phyloP scores from a whole-genome alignment of 129 eudicot species.

The Pseudognaphalium luteoalbum region DNA sequence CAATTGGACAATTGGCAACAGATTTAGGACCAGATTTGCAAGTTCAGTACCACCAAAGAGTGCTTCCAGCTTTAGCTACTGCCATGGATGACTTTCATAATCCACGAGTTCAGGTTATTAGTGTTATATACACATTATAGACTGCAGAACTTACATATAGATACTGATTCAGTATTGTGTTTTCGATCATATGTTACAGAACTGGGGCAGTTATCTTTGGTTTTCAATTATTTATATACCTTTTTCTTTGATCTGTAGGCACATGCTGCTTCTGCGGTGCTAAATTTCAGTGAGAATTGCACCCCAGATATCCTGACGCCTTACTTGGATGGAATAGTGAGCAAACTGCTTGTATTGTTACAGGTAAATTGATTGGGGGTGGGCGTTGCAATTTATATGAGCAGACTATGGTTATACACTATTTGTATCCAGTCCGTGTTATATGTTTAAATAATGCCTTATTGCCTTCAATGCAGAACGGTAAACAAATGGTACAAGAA shows the following conservation, averaged over 20 bases:
- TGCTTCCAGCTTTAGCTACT: conserved; percentile 81
- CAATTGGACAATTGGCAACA: conserved; percentile 97
- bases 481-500: conserved; percentile 99
- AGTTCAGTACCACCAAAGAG: conserved; percentile 82
- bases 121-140: neutral
- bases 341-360: conserved; percentile 84
- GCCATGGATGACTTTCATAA: conserved; percentile 96
- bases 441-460: conserved; percentile 14
- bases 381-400: neutral
- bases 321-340: conserved; percentile 88
- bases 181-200: neutral
- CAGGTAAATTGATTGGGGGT: conserved; percentile 52
- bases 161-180: neutral
- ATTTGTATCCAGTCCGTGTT: neutral
- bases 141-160: conserved; percentile 6
- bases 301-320: conserved; percentile 96
- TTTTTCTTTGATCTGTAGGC: conserved; percentile 53
- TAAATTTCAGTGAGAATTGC: conserved; percentile 95
- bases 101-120: conserved; percentile 88
- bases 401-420: neutral
- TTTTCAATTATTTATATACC: neutral
- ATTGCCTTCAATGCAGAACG: conserved; percentile 53
- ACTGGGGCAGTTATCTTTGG: neutral
- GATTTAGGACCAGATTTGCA: conserved; percentile 99
- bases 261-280: conserved; percentile 94